Evolutionary conservation across 306 rosid species (phyloP).

Genomic region (Vicia villosa): DNA sequence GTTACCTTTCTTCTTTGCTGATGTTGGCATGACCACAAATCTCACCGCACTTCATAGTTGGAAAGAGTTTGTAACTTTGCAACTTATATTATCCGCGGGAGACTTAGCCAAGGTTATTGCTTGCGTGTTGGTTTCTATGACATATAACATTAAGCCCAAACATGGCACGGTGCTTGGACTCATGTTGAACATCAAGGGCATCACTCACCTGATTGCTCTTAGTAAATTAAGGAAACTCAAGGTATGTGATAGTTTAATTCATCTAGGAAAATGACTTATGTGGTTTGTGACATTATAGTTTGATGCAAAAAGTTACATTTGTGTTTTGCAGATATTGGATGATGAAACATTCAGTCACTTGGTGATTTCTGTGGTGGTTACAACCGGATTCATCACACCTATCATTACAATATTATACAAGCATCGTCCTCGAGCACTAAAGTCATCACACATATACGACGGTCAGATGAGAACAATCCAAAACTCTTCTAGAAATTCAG

Average conservation of each 20-base stretch:
- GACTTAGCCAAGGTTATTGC: constrained; percentile 36
- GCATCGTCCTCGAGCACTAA: constrained; percentile 22
- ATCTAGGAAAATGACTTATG: not conserved
- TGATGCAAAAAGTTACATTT: not conserved
- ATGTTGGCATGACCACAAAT: constrained; percentile 24
- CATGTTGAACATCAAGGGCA: constrained; percentile 51
- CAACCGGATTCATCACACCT: constrained; percentile 32
- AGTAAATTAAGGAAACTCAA: not conserved
- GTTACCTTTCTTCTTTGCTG: constrained; percentile 37
- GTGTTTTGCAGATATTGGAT: constrained; percentile 43
- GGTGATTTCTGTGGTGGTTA: constrained; percentile 25
- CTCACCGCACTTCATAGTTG: not conserved
- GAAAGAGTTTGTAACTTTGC: constrained; percentile 7
- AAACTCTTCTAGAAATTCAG: constrained; percentile 16
- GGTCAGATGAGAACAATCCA: constrained; percentile 32
- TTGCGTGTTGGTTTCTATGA: constrained; percentile 27
- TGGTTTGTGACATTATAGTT: not conserved
- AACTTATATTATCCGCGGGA: not conserved
- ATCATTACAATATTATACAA: constrained; percentile 12
- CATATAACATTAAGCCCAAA: constrained; percentile 40
- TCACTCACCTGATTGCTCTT: constrained; percentile 37
- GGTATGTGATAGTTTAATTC: constrained; percentile 31
- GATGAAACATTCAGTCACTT: constrained; percentile 29
- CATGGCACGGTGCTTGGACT: constrained; percentile 44
- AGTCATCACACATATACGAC: not conserved